These are phyloP conservation scores for Penicillium malachiteum DNA, from an alignment of 495 filamentous ascomycete genomes.

Conservation along the genomic window DNA sequence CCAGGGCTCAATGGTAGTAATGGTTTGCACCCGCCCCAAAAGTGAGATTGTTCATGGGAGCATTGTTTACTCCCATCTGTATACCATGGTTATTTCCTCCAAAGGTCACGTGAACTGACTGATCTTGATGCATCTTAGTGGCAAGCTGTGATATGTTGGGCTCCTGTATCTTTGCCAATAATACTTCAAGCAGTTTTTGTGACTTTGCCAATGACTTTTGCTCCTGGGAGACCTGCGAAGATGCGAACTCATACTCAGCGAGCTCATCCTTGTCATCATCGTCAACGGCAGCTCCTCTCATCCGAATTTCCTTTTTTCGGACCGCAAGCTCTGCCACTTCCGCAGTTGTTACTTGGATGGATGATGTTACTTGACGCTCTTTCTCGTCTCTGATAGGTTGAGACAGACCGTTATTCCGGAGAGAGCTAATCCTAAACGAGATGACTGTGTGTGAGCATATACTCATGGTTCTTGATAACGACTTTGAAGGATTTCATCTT, in stretches of 20 bases:
- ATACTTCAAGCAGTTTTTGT: neutral
- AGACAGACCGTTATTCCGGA: neutral
- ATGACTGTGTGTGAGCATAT: neutral
- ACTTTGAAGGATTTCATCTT: neutral
- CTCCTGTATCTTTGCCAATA: neutral
- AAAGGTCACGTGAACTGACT: neutral
- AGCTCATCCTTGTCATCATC: neutral
- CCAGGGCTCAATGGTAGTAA: too few relatives aligned
- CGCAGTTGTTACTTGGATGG: neutral
- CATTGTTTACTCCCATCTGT: conserved; percentile 1
- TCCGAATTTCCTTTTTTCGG: neutral
- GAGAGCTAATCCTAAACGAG: neutral
- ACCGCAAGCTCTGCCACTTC: neutral
- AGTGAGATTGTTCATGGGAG: neutral
- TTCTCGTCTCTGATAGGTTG: neutral
- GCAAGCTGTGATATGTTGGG: neutral
- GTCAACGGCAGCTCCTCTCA: neutral
- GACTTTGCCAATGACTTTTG: neutral
- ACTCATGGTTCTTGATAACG: neutral
- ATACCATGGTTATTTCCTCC: neutral
- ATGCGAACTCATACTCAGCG: neutral
- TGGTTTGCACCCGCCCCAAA: neutral
- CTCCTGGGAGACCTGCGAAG: neutral
- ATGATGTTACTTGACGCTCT: neutral
- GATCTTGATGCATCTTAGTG: neutral